Base-by-base conservation (phyloP, 768 basidiomycete species). In the Trametes villosa region DNA sequence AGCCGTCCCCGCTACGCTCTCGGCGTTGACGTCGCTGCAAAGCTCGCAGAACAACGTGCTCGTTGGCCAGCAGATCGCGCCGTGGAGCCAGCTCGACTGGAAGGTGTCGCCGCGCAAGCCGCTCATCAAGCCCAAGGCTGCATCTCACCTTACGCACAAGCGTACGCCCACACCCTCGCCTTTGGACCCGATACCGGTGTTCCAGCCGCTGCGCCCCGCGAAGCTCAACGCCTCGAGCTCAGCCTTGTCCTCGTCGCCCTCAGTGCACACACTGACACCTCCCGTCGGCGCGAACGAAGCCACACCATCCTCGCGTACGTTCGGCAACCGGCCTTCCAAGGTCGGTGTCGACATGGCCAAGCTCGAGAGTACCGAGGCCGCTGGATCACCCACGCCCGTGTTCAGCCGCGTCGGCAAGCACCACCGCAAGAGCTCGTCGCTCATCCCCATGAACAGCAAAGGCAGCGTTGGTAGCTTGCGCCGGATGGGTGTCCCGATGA, bases 121-220 rank as follows among this genome's bases (percentile, higher is more conserved):
- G 5, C 60, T 68, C 3, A 65, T 67, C 12, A 63, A 36, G 60
- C 57, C 58, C 6, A 58, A 59, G 61, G 17, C 73, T 65, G 68
- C 75, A 11, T 24, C 50, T 9, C 66, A 68, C 46, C 72, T 74
- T 17, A 77, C 75, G 0, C 85, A 86, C 67, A 83, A 79, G 70
- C 79, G 82, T 40, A 84, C 83, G 3, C 69, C 80, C 70, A 86
- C 83, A 4, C 86, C 88, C 2, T 79, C 76, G 0, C 86, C 86
- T 4, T 82, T 83, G 41, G 87, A 88, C 26, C 81, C 85, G 0
- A 79, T 78, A 0, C 81, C 81, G 0, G 82, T 85, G 0, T 85
- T 89, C 73, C 81, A 84, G 53, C 82, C 88, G 0, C 76, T 89
- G 38, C 77, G 77, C 2, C 85, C 85, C 12, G 78, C 85, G 1